A percentile compares a stretch with the other conserved stretches of the same genome.
These are phyloP conservation scores for Pharus latifolius DNA, from an alignment of 176 grass and related monocot genomes.

Conservation along the genomic window DNA sequence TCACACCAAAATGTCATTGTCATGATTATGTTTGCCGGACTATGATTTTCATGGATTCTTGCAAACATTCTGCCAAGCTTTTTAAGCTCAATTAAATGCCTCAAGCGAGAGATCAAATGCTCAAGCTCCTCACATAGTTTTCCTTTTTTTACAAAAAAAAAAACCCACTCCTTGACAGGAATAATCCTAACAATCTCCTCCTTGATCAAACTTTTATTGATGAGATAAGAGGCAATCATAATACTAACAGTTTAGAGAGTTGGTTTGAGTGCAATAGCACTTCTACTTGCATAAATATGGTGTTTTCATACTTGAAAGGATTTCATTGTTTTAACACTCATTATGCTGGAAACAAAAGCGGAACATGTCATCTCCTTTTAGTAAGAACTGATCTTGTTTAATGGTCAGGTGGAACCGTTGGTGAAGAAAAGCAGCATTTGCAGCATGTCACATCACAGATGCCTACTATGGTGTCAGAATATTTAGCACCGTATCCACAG, in stretches of 20 bases:
- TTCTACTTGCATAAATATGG: background rate
- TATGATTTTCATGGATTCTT: no score
- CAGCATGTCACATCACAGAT: slow-evolving; percentile 45
- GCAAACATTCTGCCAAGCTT: no score
- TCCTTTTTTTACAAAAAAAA: no score
- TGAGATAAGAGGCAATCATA: no score
- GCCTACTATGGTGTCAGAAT: slow-evolving; percentile 46
- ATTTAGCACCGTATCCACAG: slow-evolving; percentile 57
- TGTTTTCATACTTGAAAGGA: background rate
- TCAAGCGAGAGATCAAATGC: no score
- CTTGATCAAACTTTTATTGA: no score
- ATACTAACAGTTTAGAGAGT: background rate
- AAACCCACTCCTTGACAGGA: no score
- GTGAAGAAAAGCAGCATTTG: slow-evolving; percentile 37
- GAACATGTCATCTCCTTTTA: background rate
- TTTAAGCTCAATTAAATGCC: no score
- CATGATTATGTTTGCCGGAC: no score
- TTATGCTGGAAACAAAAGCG: background rate
- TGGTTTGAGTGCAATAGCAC: background rate
- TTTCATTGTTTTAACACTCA: background rate
- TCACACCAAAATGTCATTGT: no score
- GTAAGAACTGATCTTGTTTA: background rate
- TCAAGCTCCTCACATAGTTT: no score
- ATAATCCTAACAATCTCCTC: no score
- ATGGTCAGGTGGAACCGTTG: slow-evolving; percentile 42